Percentiles rank a stretch among this genome's conserved stretches.
Evolutionary conservation across 2,329 filamentous ascomycete species (phyloP).

Genomic region (Hypomyces perniciosus): DNA sequence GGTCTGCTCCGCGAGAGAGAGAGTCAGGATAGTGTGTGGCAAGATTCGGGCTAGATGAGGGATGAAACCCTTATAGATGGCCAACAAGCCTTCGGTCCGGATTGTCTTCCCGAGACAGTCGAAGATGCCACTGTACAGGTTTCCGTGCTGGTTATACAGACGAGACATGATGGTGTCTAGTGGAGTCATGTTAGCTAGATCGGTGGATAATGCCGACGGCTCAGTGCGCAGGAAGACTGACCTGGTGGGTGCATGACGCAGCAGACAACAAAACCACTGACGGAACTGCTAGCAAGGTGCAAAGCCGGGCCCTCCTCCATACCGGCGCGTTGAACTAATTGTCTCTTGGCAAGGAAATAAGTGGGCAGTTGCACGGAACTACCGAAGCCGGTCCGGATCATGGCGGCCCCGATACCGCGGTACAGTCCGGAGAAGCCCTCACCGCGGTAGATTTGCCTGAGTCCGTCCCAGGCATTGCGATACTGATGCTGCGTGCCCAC

Average conservation of each 20-base stretch:
- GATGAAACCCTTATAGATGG: constrained; percentile 96
- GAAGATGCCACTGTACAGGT: constrained; percentile 88
- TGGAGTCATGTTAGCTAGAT: constrained; percentile 10
- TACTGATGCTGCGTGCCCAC: constrained; percentile 97
- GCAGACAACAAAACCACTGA: constrained; percentile 93
- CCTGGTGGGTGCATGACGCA: constrained; percentile 96
- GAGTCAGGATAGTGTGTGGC: constrained; percentile 89
- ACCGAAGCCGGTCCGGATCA: constrained; percentile 93
- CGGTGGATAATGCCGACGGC: background rate
- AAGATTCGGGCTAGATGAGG: constrained; percentile 91
- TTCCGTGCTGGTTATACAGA: constrained; percentile 97
- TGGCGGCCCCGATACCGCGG: constrained; percentile 83
- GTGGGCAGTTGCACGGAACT: constrained; percentile 95
- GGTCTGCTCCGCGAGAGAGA: constrained; percentile 92
- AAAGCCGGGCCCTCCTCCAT: constrained; percentile 88
- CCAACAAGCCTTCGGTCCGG: constrained; percentile 81
- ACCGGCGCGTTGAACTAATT: constrained; percentile 72
- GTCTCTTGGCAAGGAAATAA: constrained; percentile 94
- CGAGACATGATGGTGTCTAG: constrained; percentile 95
- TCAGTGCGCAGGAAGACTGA: constrained; percentile 35
- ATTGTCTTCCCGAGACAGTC: constrained; percentile 91
- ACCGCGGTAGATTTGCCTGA: constrained; percentile 67
- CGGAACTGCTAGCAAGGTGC: constrained; percentile 82
- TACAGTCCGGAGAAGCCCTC: constrained; percentile 83
- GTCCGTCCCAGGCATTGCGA: constrained; percentile 75